Evolutionary conservation across 2,329 filamentous ascomycete genomes (phyloP).

Genomic region (Torrubiella hemipterigena): DNA sequence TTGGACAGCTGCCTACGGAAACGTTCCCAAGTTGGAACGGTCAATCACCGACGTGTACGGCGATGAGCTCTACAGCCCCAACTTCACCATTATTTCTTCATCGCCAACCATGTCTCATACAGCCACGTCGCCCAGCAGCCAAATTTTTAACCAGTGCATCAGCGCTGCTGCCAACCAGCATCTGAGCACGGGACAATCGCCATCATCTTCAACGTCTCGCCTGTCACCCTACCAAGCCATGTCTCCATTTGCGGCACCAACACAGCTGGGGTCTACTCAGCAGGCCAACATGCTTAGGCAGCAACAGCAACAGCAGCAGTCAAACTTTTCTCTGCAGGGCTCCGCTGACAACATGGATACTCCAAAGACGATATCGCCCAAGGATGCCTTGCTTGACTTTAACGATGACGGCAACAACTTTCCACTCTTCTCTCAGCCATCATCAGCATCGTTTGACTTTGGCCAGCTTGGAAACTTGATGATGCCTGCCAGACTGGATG

Average conservation of each 20-base stretch:
- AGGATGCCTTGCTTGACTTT: conserved; percentile 82
- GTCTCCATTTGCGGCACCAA: conserved; percentile 44
- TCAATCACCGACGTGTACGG: conserved; percentile 78
- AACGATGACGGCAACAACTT: conserved; percentile 65
- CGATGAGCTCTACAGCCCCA: conserved; percentile 74
- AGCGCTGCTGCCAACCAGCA: conserved; percentile 70
- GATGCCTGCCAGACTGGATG: conserved; percentile 12
- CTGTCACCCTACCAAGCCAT: conserved; percentile 72
- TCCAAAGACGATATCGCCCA: conserved; percentile 86
- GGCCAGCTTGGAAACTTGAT: conserved; percentile 26
- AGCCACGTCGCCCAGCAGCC: conserved; percentile 35
- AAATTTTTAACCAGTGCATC: conserved; percentile 63
- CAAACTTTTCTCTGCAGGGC: no score
- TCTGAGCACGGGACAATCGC: conserved; percentile 44
- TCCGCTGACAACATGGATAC: conserved; percentile 18
- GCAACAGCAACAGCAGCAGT: background rate
- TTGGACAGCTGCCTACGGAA: conserved; percentile 38
- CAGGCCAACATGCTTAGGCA: conserved; percentile 51
- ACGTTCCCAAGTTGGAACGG: conserved; percentile 65
- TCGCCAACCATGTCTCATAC: conserved; percentile 34
- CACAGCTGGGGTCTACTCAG: conserved; percentile 39
- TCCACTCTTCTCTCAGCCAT: conserved; percentile 59
- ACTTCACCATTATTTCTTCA: conserved; percentile 45
- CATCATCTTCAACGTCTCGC: conserved; percentile 36
- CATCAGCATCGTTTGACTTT: conserved; percentile 29